Evolutionary conservation across 31 red algal genomes (phyloP).

Genomic region (Odonthalia washingtoniensis): DNA sequence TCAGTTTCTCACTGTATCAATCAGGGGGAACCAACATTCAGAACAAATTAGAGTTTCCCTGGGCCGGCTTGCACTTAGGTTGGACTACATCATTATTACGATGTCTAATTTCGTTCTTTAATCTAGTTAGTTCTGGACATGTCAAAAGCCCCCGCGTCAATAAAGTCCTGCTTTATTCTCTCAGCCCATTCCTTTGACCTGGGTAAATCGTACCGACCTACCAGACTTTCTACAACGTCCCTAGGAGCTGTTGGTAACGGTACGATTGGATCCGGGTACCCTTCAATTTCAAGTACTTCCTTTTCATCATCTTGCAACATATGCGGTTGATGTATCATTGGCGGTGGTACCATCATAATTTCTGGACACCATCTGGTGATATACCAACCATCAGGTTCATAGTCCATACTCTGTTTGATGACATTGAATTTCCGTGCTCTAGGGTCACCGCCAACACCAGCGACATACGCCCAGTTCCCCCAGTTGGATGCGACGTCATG

Average conservation of each 20-base stretch:
- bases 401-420: slow-evolving; percentile 69
- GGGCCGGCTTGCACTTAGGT: no score
- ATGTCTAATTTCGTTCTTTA: no score
- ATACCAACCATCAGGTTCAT: slow-evolving; percentile 83
- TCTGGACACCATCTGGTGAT: slow-evolving; percentile 88
- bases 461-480: slow-evolving; percentile 94
- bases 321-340: slow-evolving; percentile 86
- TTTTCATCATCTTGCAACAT: slow-evolving; percentile 45
- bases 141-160: not conserved
- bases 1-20: no score
- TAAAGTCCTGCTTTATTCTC: not conserved
- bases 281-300: slow-evolving; percentile 58
- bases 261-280: slow-evolving; percentile 82
- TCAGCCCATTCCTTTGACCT: not conserved
- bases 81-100: no score
- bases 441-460: slow-evolving; percentile 86
- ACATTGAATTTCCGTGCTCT: slow-evolving; percentile 82
- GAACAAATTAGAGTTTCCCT: no score
- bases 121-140: not conserved
- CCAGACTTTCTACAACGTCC: not conserved
- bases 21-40: no score
- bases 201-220: not conserved
- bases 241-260: slow-evolving; percentile 36
- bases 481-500: slow-evolving; percentile 87
- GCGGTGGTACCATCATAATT: slow-evolving; percentile 69